Percentiles rank a stretch among this genome's conserved stretches.
Conservation (phyloP, 805 yeast genomes). For the Suhomyces faveliae region DNA sequence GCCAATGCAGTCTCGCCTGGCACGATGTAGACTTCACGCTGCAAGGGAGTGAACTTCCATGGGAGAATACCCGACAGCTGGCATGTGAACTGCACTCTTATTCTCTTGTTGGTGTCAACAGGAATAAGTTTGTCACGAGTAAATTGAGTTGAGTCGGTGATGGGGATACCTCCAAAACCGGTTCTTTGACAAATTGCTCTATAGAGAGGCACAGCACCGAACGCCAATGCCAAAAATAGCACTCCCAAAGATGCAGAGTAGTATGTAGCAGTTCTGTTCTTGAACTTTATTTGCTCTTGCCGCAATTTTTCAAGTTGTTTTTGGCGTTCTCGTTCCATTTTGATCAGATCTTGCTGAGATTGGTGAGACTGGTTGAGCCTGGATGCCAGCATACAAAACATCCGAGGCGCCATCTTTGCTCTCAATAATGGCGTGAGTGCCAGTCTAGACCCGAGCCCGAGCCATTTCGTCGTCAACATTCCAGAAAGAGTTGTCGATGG, state of each 20-base stretch:
- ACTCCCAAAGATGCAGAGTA: constrained; percentile 70
- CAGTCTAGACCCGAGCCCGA: not conserved
- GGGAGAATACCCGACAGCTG: constrained; percentile 89
- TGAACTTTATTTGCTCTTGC: constrained; percentile 28
- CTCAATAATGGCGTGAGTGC: not conserved
- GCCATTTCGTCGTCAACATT: not conserved
- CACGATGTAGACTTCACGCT: constrained; percentile 83
- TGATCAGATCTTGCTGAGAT: not conserved
- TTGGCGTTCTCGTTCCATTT: constrained; percentile 10
- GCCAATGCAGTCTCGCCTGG: constrained; percentile 99
- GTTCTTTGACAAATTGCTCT: constrained; percentile 90
- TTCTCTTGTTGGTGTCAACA: constrained; percentile 78
- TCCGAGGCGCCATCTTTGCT: not conserved
- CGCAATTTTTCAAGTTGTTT: constrained; percentile 20
- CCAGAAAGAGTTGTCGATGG: not conserved
- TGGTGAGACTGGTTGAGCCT: not conserved
- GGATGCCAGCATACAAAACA: not conserved
- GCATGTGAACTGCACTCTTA: constrained; percentile 83
- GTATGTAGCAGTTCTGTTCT: constrained; percentile 57
- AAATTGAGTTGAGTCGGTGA: constrained; percentile 76
- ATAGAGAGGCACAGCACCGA: constrained; percentile 90
- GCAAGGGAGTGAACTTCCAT: constrained; percentile 94
- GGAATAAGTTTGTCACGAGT: constrained; percentile 87
- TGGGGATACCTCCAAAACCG: constrained; percentile 95
- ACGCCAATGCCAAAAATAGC: constrained; percentile 71